phyloP scores from a whole-genome alignment of 768 basidiomycete species.

The Boletus rubroflammeus region DNA sequence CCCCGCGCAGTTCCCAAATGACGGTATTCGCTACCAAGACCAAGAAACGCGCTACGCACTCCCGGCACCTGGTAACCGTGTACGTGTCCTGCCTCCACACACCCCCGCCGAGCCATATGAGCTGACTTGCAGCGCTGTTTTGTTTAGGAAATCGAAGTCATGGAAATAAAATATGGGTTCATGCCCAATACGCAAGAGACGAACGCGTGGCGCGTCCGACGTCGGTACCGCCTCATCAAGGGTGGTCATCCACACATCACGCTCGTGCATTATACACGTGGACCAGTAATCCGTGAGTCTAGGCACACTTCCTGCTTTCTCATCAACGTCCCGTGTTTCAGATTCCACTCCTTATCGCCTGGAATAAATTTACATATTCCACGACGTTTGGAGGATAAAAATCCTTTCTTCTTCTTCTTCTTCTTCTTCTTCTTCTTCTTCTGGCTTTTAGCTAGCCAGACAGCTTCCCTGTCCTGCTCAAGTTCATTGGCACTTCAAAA shows the following conservation, averaged over 20 bases:
- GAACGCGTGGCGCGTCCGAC: constrained; percentile 62
- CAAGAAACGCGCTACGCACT: constrained; percentile 55
- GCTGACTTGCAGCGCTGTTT: not conserved
- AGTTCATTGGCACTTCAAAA: not conserved
- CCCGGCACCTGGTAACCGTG: constrained; percentile 52
- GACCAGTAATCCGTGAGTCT: constrained; percentile 57
- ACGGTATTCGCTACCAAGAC: constrained; percentile 77
- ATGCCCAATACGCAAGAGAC: constrained; percentile 61
- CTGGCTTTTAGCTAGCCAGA: not conserved
- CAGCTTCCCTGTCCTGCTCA: not conserved
- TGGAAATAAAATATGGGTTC: constrained; percentile 73
- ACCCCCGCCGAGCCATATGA: not conserved
- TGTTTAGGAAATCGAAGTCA: constrained; percentile 70
- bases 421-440: not conserved
- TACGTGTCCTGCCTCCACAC: constrained; percentile 34
- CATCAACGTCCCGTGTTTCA: constrained; percentile 17
- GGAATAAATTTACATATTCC: not conserved
- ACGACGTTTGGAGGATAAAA: not conserved
- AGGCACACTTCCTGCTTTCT: not conserved
- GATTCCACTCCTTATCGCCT: constrained; percentile 14
- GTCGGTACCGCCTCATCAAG: constrained; percentile 68
- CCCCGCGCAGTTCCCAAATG: constrained; percentile 60
- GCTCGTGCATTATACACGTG: constrained; percentile 74
- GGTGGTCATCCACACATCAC: constrained; percentile 72
- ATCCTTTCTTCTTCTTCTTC: not conserved